A percentile compares a stretch with the other conserved stretches of the same genome.
Conservation (phyloP, 805 yeast species). For the Metschnikowia reukaufii region DNA sequence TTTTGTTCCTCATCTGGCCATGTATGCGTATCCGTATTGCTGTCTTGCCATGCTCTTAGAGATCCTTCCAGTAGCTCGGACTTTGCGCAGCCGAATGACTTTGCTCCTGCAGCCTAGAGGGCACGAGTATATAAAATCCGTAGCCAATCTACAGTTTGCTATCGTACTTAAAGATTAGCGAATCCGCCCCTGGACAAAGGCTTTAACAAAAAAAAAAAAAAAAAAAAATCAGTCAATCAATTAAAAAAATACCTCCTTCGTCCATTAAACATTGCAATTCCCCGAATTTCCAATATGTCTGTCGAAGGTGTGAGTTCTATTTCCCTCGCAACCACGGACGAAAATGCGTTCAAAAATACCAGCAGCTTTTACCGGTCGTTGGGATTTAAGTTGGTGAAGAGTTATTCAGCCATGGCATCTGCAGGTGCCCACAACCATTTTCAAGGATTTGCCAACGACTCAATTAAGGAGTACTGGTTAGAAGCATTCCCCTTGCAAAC, state of each 20-base stretch:
- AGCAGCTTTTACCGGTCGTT: conserved; percentile 57
- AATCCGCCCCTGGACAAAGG: not conserved
- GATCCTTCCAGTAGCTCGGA: conserved; percentile 13
- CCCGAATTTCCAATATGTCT: conserved; percentile 12
- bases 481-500: conserved; percentile 60
- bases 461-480: conserved; percentile 70
- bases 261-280: too few species aligned
- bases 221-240: too few species aligned
- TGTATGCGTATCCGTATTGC: not conserved
- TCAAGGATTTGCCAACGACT: conserved; percentile 63
- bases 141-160: conserved; percentile 5
- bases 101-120: conserved; percentile 7
- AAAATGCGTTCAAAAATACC: conserved; percentile 45
- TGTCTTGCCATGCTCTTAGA: conserved; percentile 8
- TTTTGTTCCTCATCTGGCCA: not conserved
- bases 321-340: conserved; percentile 59
- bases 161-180: not conserved
- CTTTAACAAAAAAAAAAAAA: not conserved
- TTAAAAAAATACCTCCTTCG: too few species aligned
- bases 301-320: conserved; percentile 49
- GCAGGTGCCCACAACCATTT: conserved; percentile 24
- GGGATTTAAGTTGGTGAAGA: conserved; percentile 63
- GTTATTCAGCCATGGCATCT: conserved; percentile 51
- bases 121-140: conserved; percentile 7
- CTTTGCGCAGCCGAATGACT: conserved; percentile 19